phyloP scores from a whole-genome alignment of 108 stramenopile genomes.

The Nannochloropsis oceanica region DNA sequence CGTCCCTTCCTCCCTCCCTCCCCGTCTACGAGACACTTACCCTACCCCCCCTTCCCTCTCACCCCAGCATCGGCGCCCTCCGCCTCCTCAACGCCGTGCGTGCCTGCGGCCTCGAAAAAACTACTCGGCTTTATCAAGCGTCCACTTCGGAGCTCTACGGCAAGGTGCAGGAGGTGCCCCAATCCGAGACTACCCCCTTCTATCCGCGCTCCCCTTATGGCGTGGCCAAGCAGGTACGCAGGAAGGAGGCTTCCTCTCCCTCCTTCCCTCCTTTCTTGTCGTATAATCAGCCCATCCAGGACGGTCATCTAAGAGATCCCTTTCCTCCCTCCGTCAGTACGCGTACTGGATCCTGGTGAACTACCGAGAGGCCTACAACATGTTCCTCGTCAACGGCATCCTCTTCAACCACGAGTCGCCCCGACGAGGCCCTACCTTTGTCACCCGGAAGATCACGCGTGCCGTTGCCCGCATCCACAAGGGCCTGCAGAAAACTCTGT shows the following conservation, averaged over 20 bases:
- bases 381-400: slow-evolving; percentile 91
- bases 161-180: slow-evolving; percentile 92
- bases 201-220: slow-evolving; percentile 98
- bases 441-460: slow-evolving; percentile 91
- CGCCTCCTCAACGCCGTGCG: slow-evolving; percentile 97
- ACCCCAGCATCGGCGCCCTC: slow-evolving; percentile 63
- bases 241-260: not conserved
- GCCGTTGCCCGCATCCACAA: slow-evolving; percentile 72
- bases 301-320: not conserved
- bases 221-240: slow-evolving; percentile 71
- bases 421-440: slow-evolving; percentile 93
- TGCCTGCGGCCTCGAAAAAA: slow-evolving; percentile 28
- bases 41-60: not conserved
- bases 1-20: not conserved
- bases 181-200: slow-evolving; percentile 96
- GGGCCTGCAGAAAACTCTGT: slow-evolving; percentile 69
- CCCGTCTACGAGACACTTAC: not conserved
- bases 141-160: slow-evolving; percentile 96
- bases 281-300: not conserved
- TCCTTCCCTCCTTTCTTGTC: not conserved
- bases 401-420: slow-evolving; percentile 98
- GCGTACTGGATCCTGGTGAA: slow-evolving; percentile 97
- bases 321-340: slow-evolving; percentile 41
- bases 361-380: slow-evolving; percentile 97
- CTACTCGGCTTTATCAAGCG: slow-evolving; percentile 46